Evolutionary conservation across 176 grass and related monocot species (phyloP), one percentile per base, ranked within the genome.

Genomic region (Typha latifolia): DNA sequence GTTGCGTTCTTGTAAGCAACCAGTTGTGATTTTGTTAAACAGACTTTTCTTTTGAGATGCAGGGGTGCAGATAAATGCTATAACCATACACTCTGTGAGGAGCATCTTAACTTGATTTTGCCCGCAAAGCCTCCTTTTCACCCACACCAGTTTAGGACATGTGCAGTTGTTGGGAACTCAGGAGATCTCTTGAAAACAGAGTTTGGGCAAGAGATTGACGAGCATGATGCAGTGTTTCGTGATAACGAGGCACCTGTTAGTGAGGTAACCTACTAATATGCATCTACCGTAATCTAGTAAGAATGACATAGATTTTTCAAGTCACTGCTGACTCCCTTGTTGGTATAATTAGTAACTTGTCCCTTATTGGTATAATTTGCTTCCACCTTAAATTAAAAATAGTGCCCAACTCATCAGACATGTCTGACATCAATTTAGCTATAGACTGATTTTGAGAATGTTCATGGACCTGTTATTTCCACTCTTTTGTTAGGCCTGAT

Each of bases 181-280:
- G 89, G 89, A 43, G 94, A 97, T 84, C 83, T 97, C 68, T 80
- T 97, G 51, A 90, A 97, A 78, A 97, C 94, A 23, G 94, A 97
- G 62, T 97, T 97, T 77, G 94, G 94, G 69, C 72, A 68, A 81
- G 94, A 97, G 63, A 92, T 97, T 79, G 94, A 97, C 73, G 82
- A 78, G 1, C 94, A 92, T 84, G 94, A 97, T 69, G 94, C 94
- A 62, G 85, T 97, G 32, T 90, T 97, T 84, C 78, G 89, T n/a
- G 94, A 97, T 49, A 97, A 97, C 37, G 94, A 97, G 23, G 94
- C 94, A 71, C 94, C 94, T 87, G 94, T 97, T 63, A 97, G 90
- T 79, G 49, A 90, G 83, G 93, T 97, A 84, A 61, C 19, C 21
- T 57, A 20, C 19, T 57, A 57, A 16, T 57, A 18, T 18, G 20